Evolutionary conservation across 1,284 basidiomycete species (phyloP).

Genomic region (Ceratobasidium sp.): DNA sequence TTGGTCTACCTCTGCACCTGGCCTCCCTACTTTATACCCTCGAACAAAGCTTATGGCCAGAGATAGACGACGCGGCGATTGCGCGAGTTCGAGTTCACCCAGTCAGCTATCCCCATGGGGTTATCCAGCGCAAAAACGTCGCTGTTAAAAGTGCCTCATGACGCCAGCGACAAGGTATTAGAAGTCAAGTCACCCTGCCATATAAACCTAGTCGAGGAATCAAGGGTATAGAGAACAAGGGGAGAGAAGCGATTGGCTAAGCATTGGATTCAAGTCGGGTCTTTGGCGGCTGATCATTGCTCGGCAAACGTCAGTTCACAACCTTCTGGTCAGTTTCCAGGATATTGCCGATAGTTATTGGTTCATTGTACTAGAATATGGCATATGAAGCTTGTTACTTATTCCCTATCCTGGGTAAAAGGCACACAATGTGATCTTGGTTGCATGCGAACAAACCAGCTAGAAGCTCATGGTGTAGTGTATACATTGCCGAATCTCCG

Average conservation of each 20-base stretch:
- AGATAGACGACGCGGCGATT: neutral
- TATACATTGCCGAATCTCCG: too few relatives aligned
- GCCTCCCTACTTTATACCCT: slow-evolving; percentile 10
- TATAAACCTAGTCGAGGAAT: neutral
- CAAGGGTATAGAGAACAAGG: neutral
- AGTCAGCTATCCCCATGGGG: slow-evolving; percentile 35
- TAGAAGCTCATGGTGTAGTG: too few relatives aligned
- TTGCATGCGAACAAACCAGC: too few relatives aligned
- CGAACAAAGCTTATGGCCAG: neutral
- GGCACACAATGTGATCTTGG: too few relatives aligned
- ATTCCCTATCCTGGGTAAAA: too few relatives aligned
- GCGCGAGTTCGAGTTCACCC: neutral
- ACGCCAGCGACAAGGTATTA: slow-evolving; percentile 4
- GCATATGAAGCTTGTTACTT: too few relatives aligned
- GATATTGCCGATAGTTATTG: slow-evolving; percentile 16
- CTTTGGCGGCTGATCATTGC: slow-evolving; percentile 13
- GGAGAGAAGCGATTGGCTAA: neutral
- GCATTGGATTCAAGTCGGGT: slow-evolving; percentile 19
- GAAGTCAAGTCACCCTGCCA: neutral
- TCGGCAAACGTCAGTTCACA: neutral
- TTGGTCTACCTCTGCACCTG: neutral
- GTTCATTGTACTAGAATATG: neutral
- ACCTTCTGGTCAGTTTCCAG: slow-evolving; percentile 9
- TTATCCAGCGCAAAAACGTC: slow-evolving; percentile 25
- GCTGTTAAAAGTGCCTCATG: slow-evolving; percentile 23